Percentiles rank a stretch among this genome's conserved stretches.
Evolutionary conservation across 306 rosid species (phyloP).

Genomic region (Quercus engelmannii): DNA sequence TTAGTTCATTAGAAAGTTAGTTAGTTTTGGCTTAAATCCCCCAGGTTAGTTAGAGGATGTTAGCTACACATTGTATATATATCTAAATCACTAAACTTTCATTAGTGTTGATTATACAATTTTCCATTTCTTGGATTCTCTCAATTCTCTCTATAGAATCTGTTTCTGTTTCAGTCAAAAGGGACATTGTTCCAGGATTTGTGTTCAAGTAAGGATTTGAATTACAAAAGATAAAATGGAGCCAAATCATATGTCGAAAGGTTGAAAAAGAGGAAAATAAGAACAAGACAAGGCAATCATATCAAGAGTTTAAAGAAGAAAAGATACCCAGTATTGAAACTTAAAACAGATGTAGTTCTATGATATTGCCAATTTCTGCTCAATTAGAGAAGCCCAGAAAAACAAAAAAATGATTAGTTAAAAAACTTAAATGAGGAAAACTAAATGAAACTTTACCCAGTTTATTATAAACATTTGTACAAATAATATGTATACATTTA

Average conservation of each 20-base stretch:
- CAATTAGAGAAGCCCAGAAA: not conserved
- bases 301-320: not conserved
- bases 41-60: too few species aligned
- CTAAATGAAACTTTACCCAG: not conserved
- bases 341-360: not conserved
- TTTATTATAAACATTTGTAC: not conserved
- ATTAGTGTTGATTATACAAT: too few species aligned
- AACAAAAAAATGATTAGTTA: not conserved
- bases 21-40: too few species aligned
- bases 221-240: constrained; percentile 5
- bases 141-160: not conserved
- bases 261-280: not conserved
- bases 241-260: not conserved
- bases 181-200: constrained; percentile 97
- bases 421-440: not conserved
- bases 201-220: constrained; percentile 96
- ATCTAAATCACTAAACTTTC: too few species aligned
- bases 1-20: too few species aligned
- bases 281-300: not conserved
- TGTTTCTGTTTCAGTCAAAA: constrained; percentile 16
- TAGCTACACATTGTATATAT: too few species aligned
- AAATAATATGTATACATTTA: not conserved
- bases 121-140: not conserved
- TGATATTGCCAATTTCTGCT: not conserved
- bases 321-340: not conserved